Base-by-base conservation (phyloP, 2,329 filamentous ascomycete genomes). In the Geosmithia morbida region DNA sequence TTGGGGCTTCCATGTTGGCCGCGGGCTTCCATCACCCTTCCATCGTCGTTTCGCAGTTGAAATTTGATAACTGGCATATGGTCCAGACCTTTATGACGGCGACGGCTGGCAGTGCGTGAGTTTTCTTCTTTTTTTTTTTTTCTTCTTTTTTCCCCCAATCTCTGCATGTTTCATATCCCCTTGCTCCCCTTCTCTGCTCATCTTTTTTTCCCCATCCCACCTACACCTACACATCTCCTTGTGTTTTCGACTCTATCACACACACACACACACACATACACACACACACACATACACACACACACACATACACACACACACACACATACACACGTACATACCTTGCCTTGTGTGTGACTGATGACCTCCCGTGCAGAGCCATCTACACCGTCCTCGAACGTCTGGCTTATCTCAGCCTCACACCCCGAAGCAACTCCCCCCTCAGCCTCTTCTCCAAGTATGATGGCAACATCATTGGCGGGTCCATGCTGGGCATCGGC, bases 401-500 rank as follows among this genome's bases (percentile, higher is more conserved):
- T 11, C n/a, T 47, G 16, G 43, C 39, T 16, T 47, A 45, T 14
- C 16, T 47, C 39, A n/a, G 17, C 39, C 48, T 49, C 10, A 45
- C 17, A 13, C 45, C 48, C 2, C 41, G 48, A 7, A 41, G 45
- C 45, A 47, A 44, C 45, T 49, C 48, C 11, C 48, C 48, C n/a
- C 42, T 49, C 16, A 71, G 69, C 46, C 62, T 79, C 54, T 70
- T 79, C 52, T 64, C 65, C 8, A 56, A 61, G 17, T 79, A 78
- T 54, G 79, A 83, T 54, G 81, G 78, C 48, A 85, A 85, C 57
- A 60, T 83, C 44, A 53, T 83, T 52, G 81, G 81, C 48, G 81
- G 81, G 4, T 56, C 67, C 16, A 61, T 83, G 2, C 69, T 82
- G 22, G 81, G 81, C 37, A 59, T 71, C n/a, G 81, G 81, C 48